Evolutionary conservation across 2,329 filamentous ascomycete genomes (phyloP).

Genomic region (Trichoderma sp.): DNA sequence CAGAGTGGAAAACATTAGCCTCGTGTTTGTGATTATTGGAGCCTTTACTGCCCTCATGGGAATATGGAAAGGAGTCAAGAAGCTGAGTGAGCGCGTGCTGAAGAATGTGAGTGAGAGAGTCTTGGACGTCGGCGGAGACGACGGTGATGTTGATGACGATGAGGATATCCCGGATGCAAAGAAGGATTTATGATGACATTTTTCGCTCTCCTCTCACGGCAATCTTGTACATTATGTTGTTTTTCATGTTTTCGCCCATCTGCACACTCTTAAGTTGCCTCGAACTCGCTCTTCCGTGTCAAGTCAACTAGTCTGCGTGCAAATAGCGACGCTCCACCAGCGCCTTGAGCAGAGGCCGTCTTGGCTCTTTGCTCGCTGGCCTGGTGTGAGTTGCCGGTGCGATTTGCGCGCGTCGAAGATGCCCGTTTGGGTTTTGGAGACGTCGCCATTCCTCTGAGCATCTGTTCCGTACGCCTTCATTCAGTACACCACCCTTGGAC

Average conservation of each 20-base stretch:
- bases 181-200: slow-evolving; percentile 33
- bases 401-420: slow-evolving; percentile 26
- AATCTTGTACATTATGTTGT: neutral
- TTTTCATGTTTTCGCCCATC: neutral
- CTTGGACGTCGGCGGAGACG: slow-evolving; percentile 71
- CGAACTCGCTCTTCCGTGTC: slow-evolving; percentile 70
- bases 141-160: slow-evolving; percentile 49
- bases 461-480: slow-evolving; percentile 37
- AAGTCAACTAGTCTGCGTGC: slow-evolving; percentile 98
- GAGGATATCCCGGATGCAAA: slow-evolving; percentile 28
- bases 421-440: slow-evolving; percentile 32
- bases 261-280: slow-evolving; percentile 99
- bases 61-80: slow-evolving; percentile 79
- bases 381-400: slow-evolving; percentile 36
- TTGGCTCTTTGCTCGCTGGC: slow-evolving; percentile 44
- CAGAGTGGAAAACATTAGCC: slow-evolving; percentile 75
- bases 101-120: slow-evolving; percentile 78
- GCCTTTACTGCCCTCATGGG: slow-evolving; percentile 79
- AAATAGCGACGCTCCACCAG: slow-evolving; percentile 63
- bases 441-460: slow-evolving; percentile 29
- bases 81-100: slow-evolving; percentile 70
- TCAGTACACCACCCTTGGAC: slow-evolving; percentile 32
- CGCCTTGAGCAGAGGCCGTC: slow-evolving; percentile 51
- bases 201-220: neutral
- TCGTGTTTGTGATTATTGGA: slow-evolving; percentile 77